Evolutionary conservation across 768 basidiomycete genomes (phyloP).

Genomic region (Hygrophoropsis aurantiaca): DNA sequence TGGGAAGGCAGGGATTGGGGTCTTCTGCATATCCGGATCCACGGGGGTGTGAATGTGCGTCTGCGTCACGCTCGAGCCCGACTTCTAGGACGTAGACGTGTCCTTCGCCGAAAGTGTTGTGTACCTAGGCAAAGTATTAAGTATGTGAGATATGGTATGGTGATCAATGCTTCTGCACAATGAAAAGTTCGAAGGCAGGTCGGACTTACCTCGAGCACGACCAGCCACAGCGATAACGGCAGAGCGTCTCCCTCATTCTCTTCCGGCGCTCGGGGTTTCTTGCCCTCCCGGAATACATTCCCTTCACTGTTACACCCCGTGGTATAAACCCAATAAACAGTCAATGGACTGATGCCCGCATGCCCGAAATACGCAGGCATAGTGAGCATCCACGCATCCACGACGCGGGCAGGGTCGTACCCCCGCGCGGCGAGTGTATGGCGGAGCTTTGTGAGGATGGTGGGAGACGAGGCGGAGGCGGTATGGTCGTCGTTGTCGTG

Average conservation of each 20-base stretch:
- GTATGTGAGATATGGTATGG: too few relatives aligned
- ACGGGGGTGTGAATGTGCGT: slow-evolving; percentile 1
- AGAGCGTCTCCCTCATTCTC: too few relatives aligned
- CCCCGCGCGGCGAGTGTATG: slow-evolving; percentile 33
- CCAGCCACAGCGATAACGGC: slow-evolving; percentile 41
- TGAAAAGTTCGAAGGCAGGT: background rate
- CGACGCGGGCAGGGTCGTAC: slow-evolving; percentile 21
- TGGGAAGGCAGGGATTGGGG: background rate
- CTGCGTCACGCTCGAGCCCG: slow-evolving; percentile 43
- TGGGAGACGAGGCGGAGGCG: slow-evolving; percentile 43
- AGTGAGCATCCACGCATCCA: slow-evolving; percentile 70
- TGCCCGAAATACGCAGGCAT: slow-evolving; percentile 69
- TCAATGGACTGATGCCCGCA: slow-evolving; percentile 71
- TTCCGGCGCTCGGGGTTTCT: too few relatives aligned
- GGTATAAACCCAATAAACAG: slow-evolving; percentile 65
- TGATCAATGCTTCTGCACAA: too few relatives aligned
- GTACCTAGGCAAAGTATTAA: slow-evolving; percentile 39
- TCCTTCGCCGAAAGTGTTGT: slow-evolving; percentile 74
- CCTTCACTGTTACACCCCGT: too few relatives aligned
- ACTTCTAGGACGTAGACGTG: slow-evolving; percentile 57
- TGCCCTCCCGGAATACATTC: too few relatives aligned
- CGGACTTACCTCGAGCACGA: slow-evolving; percentile 55
- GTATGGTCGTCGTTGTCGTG: too few relatives aligned
- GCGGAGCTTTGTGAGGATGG: slow-evolving; percentile 43
- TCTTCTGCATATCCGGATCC: background rate